A percentile compares a stretch with the other conserved stretches of the same genome.
These are phyloP conservation scores for Plasmodium gonderi DNA, from an alignment of 169 alveolate genomes.

Conservation along the genomic window DNA sequence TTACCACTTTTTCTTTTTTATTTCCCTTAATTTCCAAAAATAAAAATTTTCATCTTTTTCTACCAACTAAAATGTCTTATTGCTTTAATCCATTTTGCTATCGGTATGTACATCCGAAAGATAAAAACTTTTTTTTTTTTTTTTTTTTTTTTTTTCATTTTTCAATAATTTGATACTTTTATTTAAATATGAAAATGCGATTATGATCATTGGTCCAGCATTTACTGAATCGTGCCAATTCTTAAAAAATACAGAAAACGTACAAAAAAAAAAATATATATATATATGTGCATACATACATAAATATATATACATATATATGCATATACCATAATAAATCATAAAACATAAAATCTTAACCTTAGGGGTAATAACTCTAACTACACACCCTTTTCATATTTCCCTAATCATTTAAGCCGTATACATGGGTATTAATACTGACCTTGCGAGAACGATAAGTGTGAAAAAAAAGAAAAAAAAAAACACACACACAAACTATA, in stretches of 20 bases:
- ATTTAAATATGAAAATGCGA: background rate
- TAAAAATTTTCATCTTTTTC: background rate
- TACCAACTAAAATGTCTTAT: background rate
- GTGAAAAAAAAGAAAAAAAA: background rate
- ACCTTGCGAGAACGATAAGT: background rate
- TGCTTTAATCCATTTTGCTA: background rate
- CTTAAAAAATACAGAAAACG: background rate
- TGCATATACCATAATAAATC: background rate
- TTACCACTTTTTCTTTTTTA: background rate
- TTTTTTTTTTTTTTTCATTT: background rate
- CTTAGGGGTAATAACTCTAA: background rate
- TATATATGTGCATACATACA: slow-evolving; percentile 2
- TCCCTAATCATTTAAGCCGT: background rate
- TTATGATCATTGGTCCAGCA: background rate
- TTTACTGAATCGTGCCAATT: background rate
- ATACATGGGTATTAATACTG: background rate
- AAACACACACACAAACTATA: background rate
- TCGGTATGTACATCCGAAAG: background rate
- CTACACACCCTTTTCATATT: background rate
- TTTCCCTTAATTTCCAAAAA: background rate
- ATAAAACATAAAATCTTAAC: background rate
- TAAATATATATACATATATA: background rate
- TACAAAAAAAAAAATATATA: background rate
- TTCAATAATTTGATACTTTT: background rate
- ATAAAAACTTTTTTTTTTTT: background rate